Base-by-base conservation (phyloP, 2,329 filamentous ascomycete genomes). In the Exophiala aquamarina region DNA sequence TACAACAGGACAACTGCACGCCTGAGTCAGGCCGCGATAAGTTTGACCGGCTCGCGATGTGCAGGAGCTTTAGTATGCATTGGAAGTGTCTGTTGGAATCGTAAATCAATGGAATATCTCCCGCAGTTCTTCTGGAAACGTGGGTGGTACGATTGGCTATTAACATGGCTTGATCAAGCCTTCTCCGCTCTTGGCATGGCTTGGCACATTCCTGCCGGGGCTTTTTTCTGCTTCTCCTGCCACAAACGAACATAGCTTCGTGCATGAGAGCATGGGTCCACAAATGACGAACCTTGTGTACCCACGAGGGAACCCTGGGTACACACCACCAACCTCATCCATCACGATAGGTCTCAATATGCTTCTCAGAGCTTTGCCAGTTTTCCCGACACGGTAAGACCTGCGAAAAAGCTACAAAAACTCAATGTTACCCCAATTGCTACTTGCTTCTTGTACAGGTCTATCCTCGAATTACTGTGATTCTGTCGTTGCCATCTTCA, bases 111-210 rank as follows among this genome's bases (percentile, higher is more conserved):
- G 23, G 23, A 26, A 11, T 26, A 26, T 26, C 23, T 26, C 23
- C 23, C 23, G 23, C 23, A 26, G 28, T 20, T 42, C 17, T 35
- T 21, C 33, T 20, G n/a, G 32, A 10, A 50, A 54, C 52, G 52
- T 54, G 52, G 48, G 41, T 29, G 20, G 41, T 23, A 37, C 41
- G 38, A 49, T 49, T 51, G 52, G 52, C 28, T 47, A 15, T 6
- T n/a, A 45, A 31, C n/a, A n/a, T n/a, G 19, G 41, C 44, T 41
- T 46, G 31, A 8, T 34, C 10, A 20, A 29, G 21, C 9, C 20
- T 35, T 26, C 26, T 17, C 17, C 17, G 14, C 21, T 7, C 47
- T 52, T 52, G 46, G 45, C 46, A 47, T 14, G 23, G 18, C 29
- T 50, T 51, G 41, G 45, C 45, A 41, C 18, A 15, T 15, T 7